Percentiles rank a stretch among this genome's conserved stretches.
These are phyloP conservation scores for Kodamaea kaohsiungensis DNA, from an alignment of 805 yeast species.

Conservation along the genomic window DNA sequence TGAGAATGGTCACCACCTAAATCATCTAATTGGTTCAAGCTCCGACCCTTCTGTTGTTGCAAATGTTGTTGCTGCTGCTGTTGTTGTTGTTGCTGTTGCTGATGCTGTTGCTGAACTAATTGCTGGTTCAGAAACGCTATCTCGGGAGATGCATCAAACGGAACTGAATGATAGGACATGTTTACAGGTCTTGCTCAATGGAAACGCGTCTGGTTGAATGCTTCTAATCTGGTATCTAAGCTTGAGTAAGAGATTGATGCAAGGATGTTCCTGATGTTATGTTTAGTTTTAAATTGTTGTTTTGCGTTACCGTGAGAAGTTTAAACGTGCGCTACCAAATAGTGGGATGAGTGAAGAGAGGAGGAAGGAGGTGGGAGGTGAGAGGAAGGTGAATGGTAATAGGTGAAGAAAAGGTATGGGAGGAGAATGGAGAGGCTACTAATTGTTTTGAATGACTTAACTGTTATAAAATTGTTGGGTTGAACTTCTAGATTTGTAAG, in stretches of 20 bases:
- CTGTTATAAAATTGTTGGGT: no score
- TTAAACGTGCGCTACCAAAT: not conserved
- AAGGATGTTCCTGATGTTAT: conserved; percentile 6
- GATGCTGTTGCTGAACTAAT: conserved; percentile 9
- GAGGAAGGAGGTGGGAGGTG: not conserved
- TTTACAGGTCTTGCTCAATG: not conserved
- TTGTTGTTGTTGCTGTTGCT: conserved; percentile 9
- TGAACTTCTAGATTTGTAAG: no score
- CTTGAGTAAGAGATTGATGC: conserved; percentile 3
- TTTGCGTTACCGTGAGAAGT: not conserved
- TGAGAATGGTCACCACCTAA: not conserved
- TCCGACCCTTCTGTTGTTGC: conserved; percentile 5
- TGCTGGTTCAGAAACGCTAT: conserved; percentile 3
- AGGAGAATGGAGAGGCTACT: no score
- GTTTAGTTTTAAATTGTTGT: conserved; percentile 1
- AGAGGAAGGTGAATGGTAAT: not conserved
- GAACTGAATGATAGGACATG: conserved; percentile 9
- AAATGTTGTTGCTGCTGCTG: conserved; percentile 10
- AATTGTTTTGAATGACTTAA: no score
- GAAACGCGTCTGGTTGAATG: not conserved
- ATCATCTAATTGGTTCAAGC: not conserved
- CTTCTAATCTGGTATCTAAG: not conserved
- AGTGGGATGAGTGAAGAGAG: no score
- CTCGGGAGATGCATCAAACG: conserved; percentile 3
- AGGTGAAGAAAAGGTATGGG: not conserved